These are phyloP conservation scores for Amaranthus hypochondriacus DNA, from an alignment of 148 eudicot species.

Conservation along the genomic window DNA sequence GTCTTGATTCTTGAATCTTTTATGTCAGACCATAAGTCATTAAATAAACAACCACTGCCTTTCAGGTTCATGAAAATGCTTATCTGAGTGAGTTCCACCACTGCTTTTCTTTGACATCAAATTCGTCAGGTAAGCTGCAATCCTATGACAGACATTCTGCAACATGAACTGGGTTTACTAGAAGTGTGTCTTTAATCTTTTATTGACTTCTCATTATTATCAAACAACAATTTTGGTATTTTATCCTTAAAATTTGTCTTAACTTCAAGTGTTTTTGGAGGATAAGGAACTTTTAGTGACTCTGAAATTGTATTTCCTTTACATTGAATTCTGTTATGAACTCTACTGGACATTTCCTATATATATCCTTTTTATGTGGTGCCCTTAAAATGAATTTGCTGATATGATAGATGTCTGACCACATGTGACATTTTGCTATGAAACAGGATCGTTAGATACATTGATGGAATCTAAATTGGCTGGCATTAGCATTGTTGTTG, in stretches of 20 bases:
- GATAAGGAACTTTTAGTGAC: too few relatives aligned
- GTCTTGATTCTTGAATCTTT: background rate
- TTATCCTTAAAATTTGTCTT: background rate
- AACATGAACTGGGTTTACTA: constrained; percentile 2
- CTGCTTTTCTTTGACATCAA: constrained; percentile 80
- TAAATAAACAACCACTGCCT: constrained; percentile 12
- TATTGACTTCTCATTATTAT: background rate
- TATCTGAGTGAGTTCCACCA: constrained; percentile 95
- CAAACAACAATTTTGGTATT: background rate
- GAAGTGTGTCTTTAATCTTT: background rate
- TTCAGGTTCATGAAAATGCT: constrained; percentile 99
- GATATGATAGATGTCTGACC: background rate
- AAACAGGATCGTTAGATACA: constrained; percentile 51
- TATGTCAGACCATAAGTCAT: background rate
- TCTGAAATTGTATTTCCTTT: too few relatives aligned
- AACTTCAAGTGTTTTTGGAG: too few relatives aligned
- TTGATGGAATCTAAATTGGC: constrained; percentile 54
- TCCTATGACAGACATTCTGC: background rate
- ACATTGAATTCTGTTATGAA: too few relatives aligned
- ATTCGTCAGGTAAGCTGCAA: constrained; percentile 62
- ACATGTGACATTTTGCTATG: background rate
- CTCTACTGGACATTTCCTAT: too few relatives aligned
- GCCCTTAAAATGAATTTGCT: background rate
- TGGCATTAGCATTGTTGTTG: constrained; percentile 72
- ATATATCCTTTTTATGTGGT: background rate